These are phyloP conservation scores for Schizophyllum commune DNA, from an alignment of 1,284 basidiomycete species.

Conservation along the genomic window DNA sequence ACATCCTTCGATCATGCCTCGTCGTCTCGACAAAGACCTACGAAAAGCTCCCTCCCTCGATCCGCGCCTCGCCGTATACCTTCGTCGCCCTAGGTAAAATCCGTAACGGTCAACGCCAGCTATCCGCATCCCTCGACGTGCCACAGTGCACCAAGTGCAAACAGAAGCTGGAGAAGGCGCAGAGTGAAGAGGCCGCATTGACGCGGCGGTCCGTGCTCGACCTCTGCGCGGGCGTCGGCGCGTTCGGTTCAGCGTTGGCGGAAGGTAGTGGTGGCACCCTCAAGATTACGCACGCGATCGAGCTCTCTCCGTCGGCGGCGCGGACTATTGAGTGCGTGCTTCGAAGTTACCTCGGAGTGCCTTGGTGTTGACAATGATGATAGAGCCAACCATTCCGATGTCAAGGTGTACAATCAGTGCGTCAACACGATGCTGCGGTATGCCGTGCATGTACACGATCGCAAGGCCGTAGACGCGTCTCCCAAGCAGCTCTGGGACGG, in stretches of 20 bases:
- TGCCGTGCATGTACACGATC: constrained; percentile 40
- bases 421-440: constrained; percentile 51
- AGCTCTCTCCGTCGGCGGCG: constrained; percentile 55
- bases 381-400: constrained; percentile 52
- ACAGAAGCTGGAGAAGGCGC: neutral
- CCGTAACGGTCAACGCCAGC: neutral
- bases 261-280: constrained; percentile 1
- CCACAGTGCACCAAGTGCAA: neutral
- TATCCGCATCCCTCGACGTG: neutral
- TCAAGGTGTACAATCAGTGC: constrained; percentile 57
- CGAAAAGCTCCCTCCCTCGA: neutral
- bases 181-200: neutral
- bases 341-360: too few species aligned
- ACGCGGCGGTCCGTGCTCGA: neutral
- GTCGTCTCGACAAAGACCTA: neutral
- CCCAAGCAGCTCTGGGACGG: constrained; percentile 29
- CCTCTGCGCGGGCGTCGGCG: neutral
- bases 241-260: neutral
- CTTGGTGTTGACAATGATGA: too few species aligned
- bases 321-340: constrained; percentile 44
- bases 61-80: neutral
- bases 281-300: constrained; percentile 33
- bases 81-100: neutral
- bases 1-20: neutral
- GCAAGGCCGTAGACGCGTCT: constrained; percentile 21